Evolutionary conservation across 2,329 filamentous ascomycete species (phyloP), one percentile per base, ranked within the genome.

Genomic region (Claviceps citrina): DNA sequence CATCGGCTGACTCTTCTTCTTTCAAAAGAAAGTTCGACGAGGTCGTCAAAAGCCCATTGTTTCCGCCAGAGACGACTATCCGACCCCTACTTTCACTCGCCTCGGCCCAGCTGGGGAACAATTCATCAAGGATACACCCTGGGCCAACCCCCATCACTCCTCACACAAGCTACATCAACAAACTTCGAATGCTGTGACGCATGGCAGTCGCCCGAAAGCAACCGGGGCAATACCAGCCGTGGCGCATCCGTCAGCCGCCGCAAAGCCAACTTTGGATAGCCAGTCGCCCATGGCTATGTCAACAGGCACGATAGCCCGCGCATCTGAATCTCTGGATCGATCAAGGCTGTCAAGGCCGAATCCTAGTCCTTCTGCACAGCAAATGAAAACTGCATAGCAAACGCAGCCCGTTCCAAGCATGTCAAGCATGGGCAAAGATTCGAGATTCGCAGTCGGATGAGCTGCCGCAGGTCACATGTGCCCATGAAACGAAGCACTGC

Each of bases 61-160:
- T 31, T 61, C 63, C 33, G 54, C 65, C 32, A 60, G 65, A 16
- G 63, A 67, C 26, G 67, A 70, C 34, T 68, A 66, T 33, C 63
- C 66, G n/a, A 56, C 66, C 24, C 54, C 68, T 7, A 58, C 65
- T 5, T 67, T 71, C 36, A 59, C 61, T 16, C 63, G 65, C 51
- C 60, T 76, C 44, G 71, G 73, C 51, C 73, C 80, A 30, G 83
- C 83, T 19, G 83, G 84, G 51, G 84, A 93, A 57, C 81, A 89
- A 47, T 93, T 91, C 50, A 71, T 93, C 41, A 84, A 93, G 53
- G 80, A 89, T 49, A 93, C 84, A 5, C 81, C 86, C 1, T 95
- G 87, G 87, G 85, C 86, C 27, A 93, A 93, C 54, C 84, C 86
- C 15, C 84, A 89, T 49, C 80, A 85, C 54, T 78, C 81, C n/a